Base-by-base conservation (phyloP, 2,329 filamentous ascomycete species). In the Tolypocladium amazonense region DNA sequence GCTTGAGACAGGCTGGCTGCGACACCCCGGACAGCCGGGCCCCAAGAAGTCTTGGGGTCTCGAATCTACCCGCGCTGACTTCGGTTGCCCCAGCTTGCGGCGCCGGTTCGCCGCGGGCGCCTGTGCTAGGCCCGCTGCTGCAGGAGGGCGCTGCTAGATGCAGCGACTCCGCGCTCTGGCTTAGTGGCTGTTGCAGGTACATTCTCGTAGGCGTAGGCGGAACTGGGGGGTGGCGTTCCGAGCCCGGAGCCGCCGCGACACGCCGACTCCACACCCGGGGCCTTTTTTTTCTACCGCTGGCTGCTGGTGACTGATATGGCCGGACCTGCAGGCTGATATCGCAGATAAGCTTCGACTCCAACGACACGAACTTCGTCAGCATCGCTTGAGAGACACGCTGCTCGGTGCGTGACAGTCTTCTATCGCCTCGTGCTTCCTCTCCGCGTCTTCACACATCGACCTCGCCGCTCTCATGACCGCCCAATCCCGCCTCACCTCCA, bases 401-500 rank as follows among this genome's bases (percentile, higher is more conserved):
- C 25, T 27, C 43, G 4, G 20, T 23, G 41, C 39, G 8, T 20
- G 1, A 4, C n/a, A 45, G 56, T n/a, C 7, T 43, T n/a, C 23
- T 27, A 0, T 18, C 33, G 25, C 27, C 41, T 7, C 23, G 23
- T 35, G n/a, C 15, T 5, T 25, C 7, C 12, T 50, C 14, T 3
- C 12, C 1, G 27, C 11, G 12, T 27, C 45, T 12, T 47, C 45
- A 12, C 45, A 12, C 45, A 37, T 52, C 15, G 60, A 59, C 59
- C 64, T 62, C 57, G 62, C 60, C 55, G 52, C 61, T 59, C 57
- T 59, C 61, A 65, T 67, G 64, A 65, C 65, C 30, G 56, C 27
- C 41, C 50, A 37, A 41, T 39, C 35, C 56, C 45, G 56, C 38
- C 54, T 61, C 58, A 58, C 54, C 56, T 63, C 57, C 18, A 8